These are phyloP conservation scores for Paramecium biaurelia DNA, from an alignment of 73 alveolate species.

Conservation along the genomic window DNA sequence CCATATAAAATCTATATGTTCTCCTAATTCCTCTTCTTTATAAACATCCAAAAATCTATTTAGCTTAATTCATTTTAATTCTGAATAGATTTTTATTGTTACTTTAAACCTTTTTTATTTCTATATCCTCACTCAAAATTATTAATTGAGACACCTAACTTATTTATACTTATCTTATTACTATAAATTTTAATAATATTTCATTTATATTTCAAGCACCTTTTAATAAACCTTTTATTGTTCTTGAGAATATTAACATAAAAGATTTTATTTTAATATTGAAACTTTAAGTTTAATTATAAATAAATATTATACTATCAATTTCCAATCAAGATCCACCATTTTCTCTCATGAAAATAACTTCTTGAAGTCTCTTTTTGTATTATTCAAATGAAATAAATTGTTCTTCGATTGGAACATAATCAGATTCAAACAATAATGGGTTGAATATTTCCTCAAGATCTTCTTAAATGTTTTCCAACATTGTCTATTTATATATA, in stretches of 20 bases:
- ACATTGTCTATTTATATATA: background rate
- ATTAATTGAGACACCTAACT: too few species aligned
- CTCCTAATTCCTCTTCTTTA: background rate
- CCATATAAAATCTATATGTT: too few species aligned
- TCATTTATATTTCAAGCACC: background rate
- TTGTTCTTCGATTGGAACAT: background rate
- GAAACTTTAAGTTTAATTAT: background rate
- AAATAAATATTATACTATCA: background rate
- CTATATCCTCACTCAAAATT: too few species aligned
- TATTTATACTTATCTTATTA: too few species aligned
- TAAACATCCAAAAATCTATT: too few species aligned
- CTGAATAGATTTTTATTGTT: too few species aligned
- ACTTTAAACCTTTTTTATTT: too few species aligned
- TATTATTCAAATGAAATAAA: slow-evolving; percentile 17
- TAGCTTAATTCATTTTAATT: too few species aligned
- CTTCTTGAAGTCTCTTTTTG: background rate
- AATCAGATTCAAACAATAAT: background rate
- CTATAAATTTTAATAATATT: too few species aligned
- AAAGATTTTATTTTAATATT: background rate
- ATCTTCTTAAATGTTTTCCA: background rate
- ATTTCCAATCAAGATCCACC: background rate
- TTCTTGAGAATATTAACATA: too few species aligned
- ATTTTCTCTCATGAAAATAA: background rate
- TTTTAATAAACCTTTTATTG: too few species aligned
- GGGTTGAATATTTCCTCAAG: background rate